Evolutionary conservation across 108 stramenopile genomes (phyloP).

Genomic region (Mayamaea pseudoterrestris): DNA sequence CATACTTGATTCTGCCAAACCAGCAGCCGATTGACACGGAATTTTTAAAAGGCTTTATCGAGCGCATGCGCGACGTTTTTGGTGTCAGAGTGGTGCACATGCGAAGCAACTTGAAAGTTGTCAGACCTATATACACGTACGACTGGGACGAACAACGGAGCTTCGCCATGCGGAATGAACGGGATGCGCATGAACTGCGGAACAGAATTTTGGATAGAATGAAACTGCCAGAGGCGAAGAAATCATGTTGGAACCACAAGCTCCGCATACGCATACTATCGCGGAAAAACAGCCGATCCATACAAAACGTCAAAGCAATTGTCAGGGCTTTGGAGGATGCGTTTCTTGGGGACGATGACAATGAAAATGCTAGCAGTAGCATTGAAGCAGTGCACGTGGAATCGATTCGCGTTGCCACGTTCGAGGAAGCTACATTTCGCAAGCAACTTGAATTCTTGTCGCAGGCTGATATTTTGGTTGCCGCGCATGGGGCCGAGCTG

Average conservation of each 20-base stretch:
- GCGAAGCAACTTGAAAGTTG: not conserved
- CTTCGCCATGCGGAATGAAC: conserved; percentile 5
- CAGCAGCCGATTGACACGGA: conserved; percentile 1
- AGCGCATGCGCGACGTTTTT: conserved; percentile 5
- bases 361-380: not conserved
- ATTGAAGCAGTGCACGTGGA: not conserved
- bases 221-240: not conserved
- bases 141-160: conserved; percentile 6
- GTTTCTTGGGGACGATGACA: too few relatives aligned
- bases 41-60: conserved; percentile 17
- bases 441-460: conserved; percentile 19
- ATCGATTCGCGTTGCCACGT: conserved; percentile 17
- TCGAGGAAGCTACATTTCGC: conserved; percentile 21
- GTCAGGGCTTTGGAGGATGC: too few relatives aligned
- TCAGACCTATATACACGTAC: not conserved
- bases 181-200: conserved; percentile 10
- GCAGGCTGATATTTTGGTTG: conserved; percentile 19
- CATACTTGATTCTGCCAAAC: not conserved
- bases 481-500: conserved; percentile 34
- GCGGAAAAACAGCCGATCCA: conserved; percentile 13
- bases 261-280: conserved; percentile 20
- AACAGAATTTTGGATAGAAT: not conserved
- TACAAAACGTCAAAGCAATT: conserved; percentile 11
- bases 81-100: not conserved
- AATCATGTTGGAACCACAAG: not conserved